A percentile compares a stretch with the other conserved stretches of the same genome.
Evolutionary conservation across 805 yeast genomes (phyloP).

Genomic region (Spathaspora boniae): DNA sequence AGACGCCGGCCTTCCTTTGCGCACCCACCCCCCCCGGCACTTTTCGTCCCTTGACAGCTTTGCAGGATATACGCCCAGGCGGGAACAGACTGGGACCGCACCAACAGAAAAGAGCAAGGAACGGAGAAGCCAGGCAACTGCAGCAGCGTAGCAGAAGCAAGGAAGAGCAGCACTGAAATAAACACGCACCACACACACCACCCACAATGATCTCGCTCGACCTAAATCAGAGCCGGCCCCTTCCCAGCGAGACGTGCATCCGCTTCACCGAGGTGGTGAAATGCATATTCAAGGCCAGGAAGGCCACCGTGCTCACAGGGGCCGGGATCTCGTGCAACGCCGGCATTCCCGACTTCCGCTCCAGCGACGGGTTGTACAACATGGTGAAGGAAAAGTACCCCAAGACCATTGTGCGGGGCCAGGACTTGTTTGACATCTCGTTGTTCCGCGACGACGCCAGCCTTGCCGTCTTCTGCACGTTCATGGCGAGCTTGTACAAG

Average conservation of each 20-base stretch:
- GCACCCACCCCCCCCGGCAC: no score
- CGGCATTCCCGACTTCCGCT: conserved; percentile 94
- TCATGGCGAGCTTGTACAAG: conserved; percentile 77
- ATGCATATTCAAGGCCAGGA: conserved; percentile 49
- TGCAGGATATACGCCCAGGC: no score
- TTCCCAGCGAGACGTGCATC: conserved; percentile 29
- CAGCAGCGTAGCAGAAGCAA: background rate
- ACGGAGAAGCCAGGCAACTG: conserved; percentile 1
- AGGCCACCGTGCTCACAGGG: conserved; percentile 75
- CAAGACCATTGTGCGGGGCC: conserved; percentile 67
- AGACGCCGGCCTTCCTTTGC: no score
- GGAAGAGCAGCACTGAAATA: background rate
- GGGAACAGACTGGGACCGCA: no score
- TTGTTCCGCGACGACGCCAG: conserved; percentile 68
- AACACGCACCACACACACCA: no score
- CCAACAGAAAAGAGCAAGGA: conserved; percentile 1
- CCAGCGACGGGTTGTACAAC: conserved; percentile 78
- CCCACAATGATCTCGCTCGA: conserved; percentile 29
- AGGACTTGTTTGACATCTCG: conserved; percentile 86
- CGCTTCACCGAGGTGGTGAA: conserved; percentile 38
- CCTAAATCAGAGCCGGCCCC: conserved; percentile 13
- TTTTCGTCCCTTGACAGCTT: no score
- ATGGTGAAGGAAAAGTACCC: conserved; percentile 64
- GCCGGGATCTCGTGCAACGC: conserved; percentile 98
- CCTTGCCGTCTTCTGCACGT: conserved; percentile 73